phyloP scores from a whole-genome alignment of 768 basidiomycete species.

The Xerocomellus chrysenteron region DNA sequence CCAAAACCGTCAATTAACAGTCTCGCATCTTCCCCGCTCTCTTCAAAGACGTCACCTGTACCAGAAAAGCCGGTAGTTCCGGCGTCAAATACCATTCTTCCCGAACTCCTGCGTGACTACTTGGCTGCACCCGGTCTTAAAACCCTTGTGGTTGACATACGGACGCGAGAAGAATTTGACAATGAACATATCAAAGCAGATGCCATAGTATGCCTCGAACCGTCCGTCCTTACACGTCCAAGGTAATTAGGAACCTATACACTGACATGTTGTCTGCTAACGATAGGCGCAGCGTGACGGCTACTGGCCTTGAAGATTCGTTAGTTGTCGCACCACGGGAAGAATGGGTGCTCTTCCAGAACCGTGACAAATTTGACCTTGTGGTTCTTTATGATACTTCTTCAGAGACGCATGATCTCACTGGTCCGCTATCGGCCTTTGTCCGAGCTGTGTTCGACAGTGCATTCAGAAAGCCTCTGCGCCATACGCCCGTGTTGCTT shows the following conservation, averaged over 20 bases:
- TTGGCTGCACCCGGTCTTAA: conserved; percentile 48
- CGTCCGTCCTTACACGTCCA: conserved; percentile 64
- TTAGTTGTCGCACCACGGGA: conserved; percentile 66
- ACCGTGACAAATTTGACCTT: conserved; percentile 86
- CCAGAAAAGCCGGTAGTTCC: conserved; percentile 50
- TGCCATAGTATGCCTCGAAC: conserved; percentile 83
- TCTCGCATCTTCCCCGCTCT: conserved; percentile 34
- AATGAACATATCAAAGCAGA: conserved; percentile 65
- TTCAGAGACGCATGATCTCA: conserved; percentile 52
- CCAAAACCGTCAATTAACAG: conserved; percentile 43
- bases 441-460: conserved; percentile 69
- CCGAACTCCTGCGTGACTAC: conserved; percentile 60
- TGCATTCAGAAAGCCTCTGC: conserved; percentile 69
- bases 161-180: conserved; percentile 77
- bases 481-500: conserved; percentile 77
- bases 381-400: conserved; percentile 81
- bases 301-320: conserved; percentile 67
- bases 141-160: conserved; percentile 79
- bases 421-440: conserved; percentile 57
- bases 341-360: conserved; percentile 74
- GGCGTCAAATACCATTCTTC: conserved; percentile 55
- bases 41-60: conserved; percentile 29
- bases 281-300: conserved; percentile 52
- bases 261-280: conserved; percentile 8
- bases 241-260: conserved; percentile 46